Base-by-base conservation (phyloP, 2,329 filamentous ascomycete species). In the Cryphonectria parasitica region DNA sequence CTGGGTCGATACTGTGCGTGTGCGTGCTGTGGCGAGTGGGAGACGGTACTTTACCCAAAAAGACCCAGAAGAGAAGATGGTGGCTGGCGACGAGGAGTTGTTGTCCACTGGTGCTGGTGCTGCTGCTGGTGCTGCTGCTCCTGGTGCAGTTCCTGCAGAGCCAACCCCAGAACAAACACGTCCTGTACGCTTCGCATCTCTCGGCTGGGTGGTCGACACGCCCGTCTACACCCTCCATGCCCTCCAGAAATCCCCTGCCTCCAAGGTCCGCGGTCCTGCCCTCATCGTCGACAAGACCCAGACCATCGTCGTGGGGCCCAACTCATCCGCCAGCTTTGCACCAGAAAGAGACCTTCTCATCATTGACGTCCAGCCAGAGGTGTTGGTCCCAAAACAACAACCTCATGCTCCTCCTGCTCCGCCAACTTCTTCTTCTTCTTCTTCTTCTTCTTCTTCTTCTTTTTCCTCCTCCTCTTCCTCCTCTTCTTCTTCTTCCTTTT, bases 261-360 rank as follows among this genome's bases (percentile, higher is more conserved):
- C 19, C n/a, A n/a, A 19, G 22, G 60, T 72, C 5, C 56, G 8
- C 2, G 70, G 70, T 0, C 67, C 70, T 3, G 70, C 70, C 2
- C 34, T 72, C 52, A 66, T 72, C 28, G 62, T 72, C 45, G 70
- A 85, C 73, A 77, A 81, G 56, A 85, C 83, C 0, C 83, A 85
- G 68, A 85, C 83, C 0, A 82, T 85, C 22, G 76, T 85, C 6
- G 78, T 85, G 3, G 75, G 77, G 1, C 82, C 81, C 0, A 75
- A 74, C 17, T 76, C 80, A 2, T 78, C 77, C 1, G 82, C 82
- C 0, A 79, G 74, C 6, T 63, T 43, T 11, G 17, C 15, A 3
- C 22, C 60, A 75, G 80, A 0, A 75, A 79, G 19, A 77, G 77
- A 7, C 80, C 82, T 71, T 77, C 84, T 39, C 75, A 15, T 83